These are phyloP conservation scores for Tillandsia leiboldiana DNA, from an alignment of 176 grass and related monocot species.

Conservation along the genomic window DNA sequence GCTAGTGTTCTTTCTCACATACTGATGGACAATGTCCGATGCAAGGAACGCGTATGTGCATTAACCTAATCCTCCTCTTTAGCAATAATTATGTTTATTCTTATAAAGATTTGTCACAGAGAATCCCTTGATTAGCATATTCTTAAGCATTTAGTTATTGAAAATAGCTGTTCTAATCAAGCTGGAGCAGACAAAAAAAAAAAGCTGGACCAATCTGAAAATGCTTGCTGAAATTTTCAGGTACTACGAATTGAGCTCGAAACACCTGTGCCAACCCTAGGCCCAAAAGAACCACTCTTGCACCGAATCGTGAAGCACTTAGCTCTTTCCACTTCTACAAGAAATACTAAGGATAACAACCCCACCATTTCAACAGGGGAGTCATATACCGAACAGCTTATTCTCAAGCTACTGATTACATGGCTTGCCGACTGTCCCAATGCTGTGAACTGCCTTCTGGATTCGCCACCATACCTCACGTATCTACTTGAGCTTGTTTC, in stretches of 20 bases:
- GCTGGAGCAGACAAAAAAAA: neutral
- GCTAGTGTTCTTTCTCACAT: slow-evolving; percentile 86
- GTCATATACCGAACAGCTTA: slow-evolving; percentile 54
- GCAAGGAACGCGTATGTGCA: slow-evolving; percentile 75
- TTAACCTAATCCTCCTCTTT: slow-evolving; percentile 18
- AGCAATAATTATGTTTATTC: slow-evolving; percentile 4
- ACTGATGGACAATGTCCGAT: slow-evolving; percentile 87
- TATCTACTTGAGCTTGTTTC: slow-evolving; percentile 79
- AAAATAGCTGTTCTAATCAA: no score
- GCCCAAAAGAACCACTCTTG: slow-evolving; percentile 58
- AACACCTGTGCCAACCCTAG: slow-evolving; percentile 57
- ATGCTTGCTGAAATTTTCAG: slow-evolving; percentile 30
- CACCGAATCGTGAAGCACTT: slow-evolving; percentile 73
- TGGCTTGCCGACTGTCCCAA: slow-evolving; percentile 84
- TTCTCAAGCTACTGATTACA: slow-evolving; percentile 65
- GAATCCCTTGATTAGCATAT: slow-evolving; percentile 1
- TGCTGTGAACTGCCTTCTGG: slow-evolving; percentile 74
- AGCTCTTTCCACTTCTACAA: slow-evolving; percentile 54
- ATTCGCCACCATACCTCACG: slow-evolving; percentile 59
- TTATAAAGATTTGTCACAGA: slow-evolving; percentile 9
- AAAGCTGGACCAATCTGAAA: no score
- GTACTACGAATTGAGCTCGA: slow-evolving; percentile 78
- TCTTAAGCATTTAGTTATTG: no score
- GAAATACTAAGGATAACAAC: slow-evolving; percentile 37
- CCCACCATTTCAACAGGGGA: slow-evolving; percentile 39